Base-by-base conservation (phyloP, 2,329 filamentous ascomycete species). In the Cercospora sojina region DNA sequence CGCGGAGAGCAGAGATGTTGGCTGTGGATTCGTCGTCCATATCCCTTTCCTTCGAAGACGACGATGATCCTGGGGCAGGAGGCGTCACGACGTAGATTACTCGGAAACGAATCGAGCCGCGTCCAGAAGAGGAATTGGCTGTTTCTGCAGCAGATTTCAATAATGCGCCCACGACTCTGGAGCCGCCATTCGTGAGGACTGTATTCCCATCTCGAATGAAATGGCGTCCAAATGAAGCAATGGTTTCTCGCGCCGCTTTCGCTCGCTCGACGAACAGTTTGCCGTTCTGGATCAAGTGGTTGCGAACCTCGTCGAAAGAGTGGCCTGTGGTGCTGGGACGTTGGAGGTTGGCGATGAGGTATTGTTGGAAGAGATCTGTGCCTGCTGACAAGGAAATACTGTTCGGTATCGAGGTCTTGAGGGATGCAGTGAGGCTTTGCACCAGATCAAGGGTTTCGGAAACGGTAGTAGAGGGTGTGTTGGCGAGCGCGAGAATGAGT, bases 341-440 rank as follows among this genome's bases (percentile, higher is more conserved):
- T 77, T 88, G 85, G 73, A 90, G 79, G 20, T 86, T 92, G 64
- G 89, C 88, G 74, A 97, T 90, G 73, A 99, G 87, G 80, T 96
- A 98, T 77, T 94, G 90, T 78, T 95, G 91, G 83, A 99, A 98
- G 66, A 98, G 88, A 78, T 97, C 93, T 67, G 93, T 97, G 74
- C 95, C 95, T 64, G 96, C 95, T 58, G 91, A 93, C 16, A 98
- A 87, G 4, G 93, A 94, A 64, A 98, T 91, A 13, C 93, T 91
- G 80, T 99, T 98, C 7, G 90, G 85, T 62, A 96, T 90, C 20
- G 89, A 88, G 65, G 85, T 84, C 79, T 93, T 94, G 70, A 99
- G 87, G 74, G 88, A 87, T 61, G 87, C 84, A 59, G 92, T 94
- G 77, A 95, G 90, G 56, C 85, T 87, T 75, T 90, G 88, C 69